Evolutionary conservation across 2,329 filamentous ascomycete genomes (phyloP).

Genomic region (Hypomyces perniciosus): DNA sequence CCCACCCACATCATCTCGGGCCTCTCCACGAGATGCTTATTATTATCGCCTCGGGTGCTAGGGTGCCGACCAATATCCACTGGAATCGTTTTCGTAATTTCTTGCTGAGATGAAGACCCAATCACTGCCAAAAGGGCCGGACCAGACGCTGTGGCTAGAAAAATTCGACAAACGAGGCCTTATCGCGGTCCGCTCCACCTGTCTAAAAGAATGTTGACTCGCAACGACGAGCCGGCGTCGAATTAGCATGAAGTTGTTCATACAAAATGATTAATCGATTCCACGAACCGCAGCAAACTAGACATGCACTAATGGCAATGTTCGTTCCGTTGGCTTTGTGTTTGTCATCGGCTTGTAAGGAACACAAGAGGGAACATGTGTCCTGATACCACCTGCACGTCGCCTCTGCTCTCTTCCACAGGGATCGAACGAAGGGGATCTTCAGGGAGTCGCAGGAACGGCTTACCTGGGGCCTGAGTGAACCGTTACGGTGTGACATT

Average conservation of each 20-base stretch:
- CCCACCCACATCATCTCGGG: not conserved
- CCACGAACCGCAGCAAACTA: no score
- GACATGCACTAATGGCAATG: no score
- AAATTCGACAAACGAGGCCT: not conserved
- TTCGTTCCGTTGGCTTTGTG: no score
- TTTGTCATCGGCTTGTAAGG: no score
- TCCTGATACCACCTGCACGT: constrained; percentile 4
- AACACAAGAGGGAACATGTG: not conserved
- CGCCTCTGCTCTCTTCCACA: constrained; percentile 1
- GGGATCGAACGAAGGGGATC: constrained; percentile 10
- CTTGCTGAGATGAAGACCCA: not conserved
- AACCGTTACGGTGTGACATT: not conserved
- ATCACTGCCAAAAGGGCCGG: constrained; percentile 3
- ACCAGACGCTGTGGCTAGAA: not conserved
- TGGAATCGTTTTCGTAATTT: constrained; percentile 8
- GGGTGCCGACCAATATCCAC: constrained; percentile 4
- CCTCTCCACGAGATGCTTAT: not conserved
- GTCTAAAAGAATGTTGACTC: constrained; percentile 1
- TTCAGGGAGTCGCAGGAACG: constrained; percentile 10
- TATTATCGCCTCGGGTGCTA: constrained; percentile 1
- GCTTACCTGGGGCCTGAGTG: constrained; percentile 1
- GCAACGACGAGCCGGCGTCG: not conserved
- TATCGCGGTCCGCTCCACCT: constrained; percentile 2
- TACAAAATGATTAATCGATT: no score
- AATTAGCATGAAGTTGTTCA: not conserved